Percentiles rank a stretch among this genome's conserved stretches.
Conservation (phyloP, 2,329 filamentous ascomycete genomes). For the Arachnomyces sp. region DNA sequence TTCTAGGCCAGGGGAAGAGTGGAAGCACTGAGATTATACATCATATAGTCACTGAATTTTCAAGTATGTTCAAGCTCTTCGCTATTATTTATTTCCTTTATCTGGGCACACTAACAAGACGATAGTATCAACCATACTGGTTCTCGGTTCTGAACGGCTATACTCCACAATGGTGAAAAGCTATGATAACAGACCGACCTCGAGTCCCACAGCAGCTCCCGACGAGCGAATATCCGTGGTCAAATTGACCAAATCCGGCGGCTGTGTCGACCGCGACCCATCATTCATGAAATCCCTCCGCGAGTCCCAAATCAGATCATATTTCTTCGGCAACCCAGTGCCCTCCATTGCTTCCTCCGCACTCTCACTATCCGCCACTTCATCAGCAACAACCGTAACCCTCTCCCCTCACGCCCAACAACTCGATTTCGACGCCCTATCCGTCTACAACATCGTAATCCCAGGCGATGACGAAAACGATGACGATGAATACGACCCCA, state of each 20-base stretch:
- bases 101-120: conserved; percentile 11
- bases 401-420: conserved; percentile 83
- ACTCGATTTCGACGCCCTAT: conserved; percentile 66
- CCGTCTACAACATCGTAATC: conserved; percentile 63
- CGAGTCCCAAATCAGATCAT: conserved; percentile 75
- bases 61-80: conserved; percentile 41
- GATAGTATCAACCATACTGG: conserved; percentile 66
- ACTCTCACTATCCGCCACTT: conserved; percentile 26
- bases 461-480: conserved; percentile 48
- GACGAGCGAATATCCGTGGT: conserved; percentile 69
- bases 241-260: conserved; percentile 74
- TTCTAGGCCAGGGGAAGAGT: conserved; percentile 56
- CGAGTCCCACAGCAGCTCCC: conserved; percentile 42
- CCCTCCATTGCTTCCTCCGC: conserved; percentile 31
- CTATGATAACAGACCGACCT: conserved; percentile 48
- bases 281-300: conserved; percentile 64
- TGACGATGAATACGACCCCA: conserved; percentile 29
- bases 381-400: conserved; percentile 52
- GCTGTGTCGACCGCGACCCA: conserved; percentile 69
- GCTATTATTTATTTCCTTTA: conserved; percentile 1
- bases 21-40: conserved; percentile 67
- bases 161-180: conserved; percentile 66
- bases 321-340: conserved; percentile 76
- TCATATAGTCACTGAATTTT: conserved; percentile 66
- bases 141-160: conserved; percentile 71